Conservation (phyloP, 2,329 filamentous ascomycete species). For the Alternaria alternata region DNA sequence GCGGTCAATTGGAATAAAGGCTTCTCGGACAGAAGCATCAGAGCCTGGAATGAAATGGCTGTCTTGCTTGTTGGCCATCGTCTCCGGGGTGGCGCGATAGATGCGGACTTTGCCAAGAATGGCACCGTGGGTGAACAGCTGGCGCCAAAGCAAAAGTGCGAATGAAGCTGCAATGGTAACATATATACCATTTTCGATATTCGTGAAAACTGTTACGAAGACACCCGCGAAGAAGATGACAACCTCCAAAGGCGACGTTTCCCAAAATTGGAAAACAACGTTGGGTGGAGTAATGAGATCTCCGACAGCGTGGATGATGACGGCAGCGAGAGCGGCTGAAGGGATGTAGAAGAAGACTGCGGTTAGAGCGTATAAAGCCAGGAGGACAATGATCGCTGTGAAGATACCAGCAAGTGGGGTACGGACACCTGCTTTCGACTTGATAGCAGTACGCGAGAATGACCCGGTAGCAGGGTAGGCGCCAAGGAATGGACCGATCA, state of each 20-base stretch:
- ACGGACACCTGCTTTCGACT: conserved; percentile 93
- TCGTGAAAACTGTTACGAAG: conserved; percentile 84
- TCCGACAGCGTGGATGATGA: conserved; percentile 95
- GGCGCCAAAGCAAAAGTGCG: conserved; percentile 81
- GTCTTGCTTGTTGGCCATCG: conserved; percentile 62
- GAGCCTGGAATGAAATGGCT: conserved; percentile 19
- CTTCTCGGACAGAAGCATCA: conserved; percentile 33
- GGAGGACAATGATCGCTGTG: conserved; percentile 82
- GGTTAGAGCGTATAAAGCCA: conserved; percentile 89
- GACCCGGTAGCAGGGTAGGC: conserved; percentile 93
- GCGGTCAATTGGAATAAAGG: conserved; percentile 76
- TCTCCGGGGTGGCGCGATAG: conserved; percentile 82
- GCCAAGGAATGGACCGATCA: conserved; percentile 89
- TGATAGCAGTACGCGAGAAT: conserved; percentile 95
- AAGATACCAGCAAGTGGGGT: conserved; percentile 91
- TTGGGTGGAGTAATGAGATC: conserved; percentile 92
- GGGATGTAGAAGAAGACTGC: conserved; percentile 95
- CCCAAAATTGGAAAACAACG: conserved; percentile 94
- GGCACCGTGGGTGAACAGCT: conserved; percentile 80
- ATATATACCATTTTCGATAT: conserved; percentile 94
- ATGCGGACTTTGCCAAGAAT: conserved; percentile 81
- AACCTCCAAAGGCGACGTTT: conserved; percentile 87
- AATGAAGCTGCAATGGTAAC: conserved; percentile 80
- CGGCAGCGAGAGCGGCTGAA: conserved; percentile 77
- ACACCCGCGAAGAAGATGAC: conserved; percentile 94